Evolutionary conservation across 164 flowering plant species (phyloP).

Genomic region (Sedum album): DNA sequence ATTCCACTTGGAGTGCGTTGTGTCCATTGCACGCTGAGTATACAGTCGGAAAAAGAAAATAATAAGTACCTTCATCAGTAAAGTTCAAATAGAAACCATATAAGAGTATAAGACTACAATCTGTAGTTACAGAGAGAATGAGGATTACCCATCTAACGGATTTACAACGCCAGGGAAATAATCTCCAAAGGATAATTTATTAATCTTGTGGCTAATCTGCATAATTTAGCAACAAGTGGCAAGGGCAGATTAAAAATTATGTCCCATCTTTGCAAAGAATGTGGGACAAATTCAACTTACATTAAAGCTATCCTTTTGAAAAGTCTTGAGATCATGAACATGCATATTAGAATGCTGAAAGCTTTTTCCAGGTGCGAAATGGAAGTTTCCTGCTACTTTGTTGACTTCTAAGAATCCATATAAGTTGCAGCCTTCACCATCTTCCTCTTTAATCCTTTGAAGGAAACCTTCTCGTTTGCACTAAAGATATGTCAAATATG

Average conservation of each 20-base stretch:
- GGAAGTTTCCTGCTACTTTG: conserved; percentile 88
- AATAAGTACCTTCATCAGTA: too few relatives aligned
- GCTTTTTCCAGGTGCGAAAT: conserved; percentile 90
- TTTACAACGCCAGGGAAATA: conserved; percentile 74
- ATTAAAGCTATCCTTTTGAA: conserved; percentile 70
- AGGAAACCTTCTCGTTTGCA: conserved; percentile 88
- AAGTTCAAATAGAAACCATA: background rate
- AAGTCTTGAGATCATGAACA: conserved; percentile 62
- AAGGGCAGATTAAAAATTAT: background rate
- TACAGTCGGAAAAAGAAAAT: conserved; percentile 5
- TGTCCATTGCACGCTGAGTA: conserved; percentile 54
- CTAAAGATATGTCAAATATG: conserved; percentile 21
- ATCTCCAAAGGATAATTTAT: conserved; percentile 70
- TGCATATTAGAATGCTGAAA: conserved; percentile 71
- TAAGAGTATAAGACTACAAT: background rate
- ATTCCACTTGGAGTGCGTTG: conserved; percentile 59
- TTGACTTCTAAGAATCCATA: conserved; percentile 84
- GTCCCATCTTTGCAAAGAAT: background rate
- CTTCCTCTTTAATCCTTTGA: conserved; percentile 73
- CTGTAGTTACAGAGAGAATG: background rate
- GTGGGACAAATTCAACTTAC: conserved; percentile 26
- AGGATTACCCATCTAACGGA: conserved; percentile 73
- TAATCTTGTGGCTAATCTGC: conserved; percentile 77
- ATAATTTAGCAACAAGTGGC: conserved; percentile 5
- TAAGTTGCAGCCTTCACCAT: conserved; percentile 86